These are phyloP conservation scores for Alternaria sp. DNA, from an alignment of 2,329 filamentous ascomycete genomes.

Conservation along the genomic window DNA sequence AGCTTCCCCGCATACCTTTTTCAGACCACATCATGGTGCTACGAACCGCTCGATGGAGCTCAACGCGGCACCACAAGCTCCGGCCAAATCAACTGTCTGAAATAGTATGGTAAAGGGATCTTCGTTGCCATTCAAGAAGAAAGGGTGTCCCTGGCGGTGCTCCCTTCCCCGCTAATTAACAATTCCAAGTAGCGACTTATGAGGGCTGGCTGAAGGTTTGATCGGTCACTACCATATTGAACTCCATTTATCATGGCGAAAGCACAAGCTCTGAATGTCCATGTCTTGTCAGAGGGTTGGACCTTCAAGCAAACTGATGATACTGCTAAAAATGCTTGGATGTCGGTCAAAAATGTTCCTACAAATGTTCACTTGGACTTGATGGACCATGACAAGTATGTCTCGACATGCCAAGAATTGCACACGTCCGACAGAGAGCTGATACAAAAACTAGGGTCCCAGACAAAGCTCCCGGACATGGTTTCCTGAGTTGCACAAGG, in stretches of 20 bases:
- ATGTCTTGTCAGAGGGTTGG: conserved; percentile 54
- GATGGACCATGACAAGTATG: conserved; percentile 57
- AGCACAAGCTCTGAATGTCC: conserved; percentile 33
- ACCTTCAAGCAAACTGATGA: conserved; percentile 57
- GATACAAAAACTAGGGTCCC: conserved; percentile 52
- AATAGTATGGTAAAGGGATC: conserved; percentile 32
- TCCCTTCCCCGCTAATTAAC: conserved; percentile 21
- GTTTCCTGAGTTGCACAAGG: conserved; percentile 52
- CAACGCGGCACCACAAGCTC: conserved; percentile 39
- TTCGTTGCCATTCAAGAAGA: conserved; percentile 18
- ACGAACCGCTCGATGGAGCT: conserved; percentile 39
- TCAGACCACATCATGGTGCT: conserved; percentile 30
- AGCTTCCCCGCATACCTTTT: conserved; percentile 20
- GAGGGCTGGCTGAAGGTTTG: conserved; percentile 12
- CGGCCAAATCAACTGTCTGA: conserved; percentile 36
- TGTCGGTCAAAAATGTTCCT: conserved; percentile 56
- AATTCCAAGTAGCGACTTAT: conserved; percentile 3
- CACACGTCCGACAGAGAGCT: not conserved
- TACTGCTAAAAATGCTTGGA: conserved; percentile 52
- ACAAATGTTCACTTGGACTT: conserved; percentile 60
- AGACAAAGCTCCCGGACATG: too few relatives aligned
- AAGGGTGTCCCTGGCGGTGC: conserved; percentile 14
- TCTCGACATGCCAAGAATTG: conserved; percentile 5
- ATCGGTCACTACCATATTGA: conserved; percentile 5
- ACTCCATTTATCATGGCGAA: conserved; percentile 35